phyloP scores from a whole-genome alignment of 208 protist genomes.

The Porcisia hertigi region DNA sequence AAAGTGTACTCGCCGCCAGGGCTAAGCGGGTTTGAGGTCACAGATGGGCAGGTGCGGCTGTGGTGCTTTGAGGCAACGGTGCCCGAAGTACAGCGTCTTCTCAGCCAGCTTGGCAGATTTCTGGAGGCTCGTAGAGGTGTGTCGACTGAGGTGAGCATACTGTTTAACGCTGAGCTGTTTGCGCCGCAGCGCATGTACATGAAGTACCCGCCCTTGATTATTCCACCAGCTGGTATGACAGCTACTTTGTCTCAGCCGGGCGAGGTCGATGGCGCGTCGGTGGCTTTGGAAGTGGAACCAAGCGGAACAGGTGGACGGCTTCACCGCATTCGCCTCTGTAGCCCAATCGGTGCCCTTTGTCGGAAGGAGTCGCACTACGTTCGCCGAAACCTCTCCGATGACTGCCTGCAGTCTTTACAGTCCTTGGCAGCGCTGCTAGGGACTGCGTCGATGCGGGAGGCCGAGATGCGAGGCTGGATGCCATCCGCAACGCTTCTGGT shows the following conservation, averaged over 20 bases:
- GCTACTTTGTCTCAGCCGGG: not conserved
- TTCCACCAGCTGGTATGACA: constrained; percentile 35
- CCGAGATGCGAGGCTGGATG: constrained; percentile 57
- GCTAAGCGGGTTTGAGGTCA: constrained; percentile 88
- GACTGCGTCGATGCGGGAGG: constrained; percentile 58
- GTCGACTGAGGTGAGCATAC: constrained; percentile 34
- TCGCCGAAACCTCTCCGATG: constrained; percentile 66
- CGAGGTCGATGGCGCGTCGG: not conserved
- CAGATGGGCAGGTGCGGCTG: constrained; percentile 69
- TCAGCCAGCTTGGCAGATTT: constrained; percentile 31
- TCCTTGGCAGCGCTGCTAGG: constrained; percentile 45
- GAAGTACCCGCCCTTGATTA: constrained; percentile 80
- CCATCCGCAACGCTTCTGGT: constrained; percentile 78
- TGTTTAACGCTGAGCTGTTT: constrained; percentile 86
- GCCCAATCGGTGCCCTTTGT: constrained; percentile 46
- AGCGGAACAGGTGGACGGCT: constrained; percentile 83
- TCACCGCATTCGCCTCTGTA: constrained; percentile 78
- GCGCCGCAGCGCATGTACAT: constrained; percentile 64
- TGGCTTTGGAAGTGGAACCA: constrained; percentile 51
- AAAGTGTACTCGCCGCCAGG: constrained; percentile 67
- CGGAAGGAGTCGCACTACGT: constrained; percentile 65
- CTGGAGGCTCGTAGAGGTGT: constrained; percentile 12
- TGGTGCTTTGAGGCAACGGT: constrained; percentile 82
- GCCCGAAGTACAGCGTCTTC: constrained; percentile 64
- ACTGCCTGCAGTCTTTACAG: constrained; percentile 65